A percentile compares a stretch with the other conserved stretches of the same genome.
These are phyloP conservation scores for Boletus smithii DNA, from an alignment of 1,284 basidiomycete species.

Conservation along the genomic window DNA sequence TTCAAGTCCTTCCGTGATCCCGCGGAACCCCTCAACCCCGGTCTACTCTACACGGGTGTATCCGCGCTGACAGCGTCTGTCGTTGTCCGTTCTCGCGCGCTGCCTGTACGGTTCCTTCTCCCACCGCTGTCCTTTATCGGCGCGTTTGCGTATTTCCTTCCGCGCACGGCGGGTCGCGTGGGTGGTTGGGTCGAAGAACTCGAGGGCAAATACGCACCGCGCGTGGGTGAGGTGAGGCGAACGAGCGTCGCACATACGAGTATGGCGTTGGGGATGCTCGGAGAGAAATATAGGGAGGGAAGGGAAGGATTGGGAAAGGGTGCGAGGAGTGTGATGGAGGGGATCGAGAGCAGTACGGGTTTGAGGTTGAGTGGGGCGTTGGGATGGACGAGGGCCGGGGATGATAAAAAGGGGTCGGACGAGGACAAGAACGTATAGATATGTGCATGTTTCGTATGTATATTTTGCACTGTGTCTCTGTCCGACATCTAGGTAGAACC, in stretches of 20 bases:
- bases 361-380: conserved; percentile 66
- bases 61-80: conserved; percentile 86
- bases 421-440: conserved; percentile 19
- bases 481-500: no score
- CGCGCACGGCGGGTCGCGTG: conserved; percentile 71
- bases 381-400: conserved; percentile 39
- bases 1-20: conserved; percentile 78
- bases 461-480: not conserved
- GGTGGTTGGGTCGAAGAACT: conserved; percentile 62
- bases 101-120: conserved; percentile 64
- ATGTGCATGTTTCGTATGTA: not conserved
- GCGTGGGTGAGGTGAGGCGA: conserved; percentile 65
- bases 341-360: conserved; percentile 68
- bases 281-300: conserved; percentile 42
- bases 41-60: conserved; percentile 83
- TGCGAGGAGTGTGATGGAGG: conserved; percentile 49
- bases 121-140: conserved; percentile 67
- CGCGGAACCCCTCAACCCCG: conserved; percentile 82
- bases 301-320: conserved; percentile 45
- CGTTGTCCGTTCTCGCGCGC: conserved; percentile 70
- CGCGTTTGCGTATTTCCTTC: conserved; percentile 77
- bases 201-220: conserved; percentile 69
- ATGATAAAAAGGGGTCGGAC: conserved; percentile 16
- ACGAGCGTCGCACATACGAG: conserved; percentile 59
- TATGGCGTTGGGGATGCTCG: conserved; percentile 54